Base-by-base conservation (phyloP, 2,329 filamentous ascomycete species). In the Alternaria ventricosa region DNA sequence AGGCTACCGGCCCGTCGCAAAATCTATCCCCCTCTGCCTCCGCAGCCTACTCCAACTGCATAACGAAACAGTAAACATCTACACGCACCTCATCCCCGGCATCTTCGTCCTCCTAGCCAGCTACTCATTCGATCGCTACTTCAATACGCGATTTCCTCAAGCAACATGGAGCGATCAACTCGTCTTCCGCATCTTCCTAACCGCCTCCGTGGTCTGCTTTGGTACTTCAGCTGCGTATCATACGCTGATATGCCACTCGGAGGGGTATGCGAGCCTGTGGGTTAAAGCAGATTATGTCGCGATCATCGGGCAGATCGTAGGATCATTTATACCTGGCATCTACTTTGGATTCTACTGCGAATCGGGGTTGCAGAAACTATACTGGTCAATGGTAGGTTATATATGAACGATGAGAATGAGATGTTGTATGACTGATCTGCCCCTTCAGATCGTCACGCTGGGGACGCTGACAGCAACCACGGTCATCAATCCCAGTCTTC, bases 261-360 rank as follows among this genome's bases (percentile, higher is more conserved):
- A 87, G 41, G 78, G 79, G 1, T 92, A 97, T 20, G 88, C 90
- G 3, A 90, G 87, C 68, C 90, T 93, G 82, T 93, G 93, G 22
- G 97, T 97, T 78, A 92, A 95, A 77, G 82, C 97, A 63, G 94
- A 98, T 78, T 97, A 97, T 78, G 88, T 94, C 8, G 95, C 94
- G 12, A 97, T 98, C 70, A 92, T 97, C 27, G 87, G 89, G 50
- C 83, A 97, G 66, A 97, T 97, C 61, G 90, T 94, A 60, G 94
- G 94, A 10, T 94, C 91, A 76, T 96, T 94, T 75, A 87, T 97
- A 55, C 93, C 94, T 3, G 91, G 91, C 57, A 82, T 98, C 63
- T 84, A 85, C 68, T 85, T 86, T 70, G 80, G 80, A n/a, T 85
- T 87, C 65, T 78, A 79, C 20, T 82, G 80, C 61, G 69, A 80